Conservation (phyloP, 768 basidiomycete genomes). For the Albatrellus ellisii region DNA sequence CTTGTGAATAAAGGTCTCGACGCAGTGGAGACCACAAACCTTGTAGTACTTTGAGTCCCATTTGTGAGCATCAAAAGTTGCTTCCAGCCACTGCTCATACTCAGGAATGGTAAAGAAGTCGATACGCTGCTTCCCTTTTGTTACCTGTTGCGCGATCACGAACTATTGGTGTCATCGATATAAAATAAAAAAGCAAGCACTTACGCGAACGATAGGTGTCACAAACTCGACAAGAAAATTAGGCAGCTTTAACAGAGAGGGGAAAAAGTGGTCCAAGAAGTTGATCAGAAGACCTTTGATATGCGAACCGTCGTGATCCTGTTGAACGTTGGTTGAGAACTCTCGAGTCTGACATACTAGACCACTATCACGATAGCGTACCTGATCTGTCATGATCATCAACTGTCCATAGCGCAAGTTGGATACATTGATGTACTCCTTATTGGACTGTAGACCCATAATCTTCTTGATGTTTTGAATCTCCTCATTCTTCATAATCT, state of each 20-base stretch:
- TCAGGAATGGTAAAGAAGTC: slow-evolving; percentile 98
- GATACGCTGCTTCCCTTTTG: slow-evolving; percentile 62
- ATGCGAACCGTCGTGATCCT: slow-evolving; percentile 99
- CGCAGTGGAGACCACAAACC: slow-evolving; percentile 33
- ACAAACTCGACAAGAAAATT: slow-evolving; percentile 97
- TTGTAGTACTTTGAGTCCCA: slow-evolving; percentile 98
- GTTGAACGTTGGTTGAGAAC: slow-evolving; percentile 1
- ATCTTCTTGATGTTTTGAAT: slow-evolving; percentile 97
- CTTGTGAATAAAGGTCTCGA: not conserved
- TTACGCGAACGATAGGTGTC: slow-evolving; percentile 91
- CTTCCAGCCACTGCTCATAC: slow-evolving; percentile 85
- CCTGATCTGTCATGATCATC: slow-evolving; percentile 99
- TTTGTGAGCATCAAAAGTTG: slow-evolving; percentile 58
- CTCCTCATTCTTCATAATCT: slow-evolving; percentile 97
- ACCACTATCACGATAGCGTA: too few species aligned
- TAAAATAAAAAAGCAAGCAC: slow-evolving; percentile 14
- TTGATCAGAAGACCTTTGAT: slow-evolving; percentile 99
- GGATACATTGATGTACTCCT: slow-evolving; percentile 57
- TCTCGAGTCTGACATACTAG: not conserved
- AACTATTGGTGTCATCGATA: not conserved
- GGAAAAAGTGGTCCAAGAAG: slow-evolving; percentile 94
- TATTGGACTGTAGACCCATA: slow-evolving; percentile 89
- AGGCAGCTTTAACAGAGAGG: slow-evolving; percentile 80
- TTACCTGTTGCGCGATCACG: slow-evolving; percentile 38
- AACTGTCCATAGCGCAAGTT: slow-evolving; percentile 84